phyloP scores from a whole-genome alignment of 805 yeast species.

The Soucietia sequanensis region DNA sequence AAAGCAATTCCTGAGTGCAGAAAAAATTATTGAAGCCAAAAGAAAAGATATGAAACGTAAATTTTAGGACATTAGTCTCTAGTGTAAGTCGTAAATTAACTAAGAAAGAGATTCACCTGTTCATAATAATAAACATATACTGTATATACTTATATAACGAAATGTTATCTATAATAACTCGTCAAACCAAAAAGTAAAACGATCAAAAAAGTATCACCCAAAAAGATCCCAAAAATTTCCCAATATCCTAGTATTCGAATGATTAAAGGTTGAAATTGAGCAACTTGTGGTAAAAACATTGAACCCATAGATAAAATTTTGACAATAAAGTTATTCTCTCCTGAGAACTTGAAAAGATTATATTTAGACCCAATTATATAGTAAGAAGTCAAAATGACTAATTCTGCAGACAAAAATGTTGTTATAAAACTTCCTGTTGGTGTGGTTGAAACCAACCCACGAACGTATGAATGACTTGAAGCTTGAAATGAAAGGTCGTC shows the following conservation, averaged over 20 bases:
- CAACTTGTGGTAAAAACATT: slow-evolving; percentile 33
- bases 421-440: slow-evolving; percentile 21
- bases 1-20: slow-evolving; percentile 33
- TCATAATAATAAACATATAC: not conserved
- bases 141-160: not conserved
- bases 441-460: slow-evolving; percentile 14
- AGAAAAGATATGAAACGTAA: slow-evolving; percentile 33
- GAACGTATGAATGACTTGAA: slow-evolving; percentile 23
- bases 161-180: slow-evolving; percentile 13
- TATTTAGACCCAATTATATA: slow-evolving; percentile 25
- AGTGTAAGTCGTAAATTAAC: too few species aligned
- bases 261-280: slow-evolving; percentile 26
- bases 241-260: slow-evolving; percentile 31
- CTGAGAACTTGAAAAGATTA: slow-evolving; percentile 20
- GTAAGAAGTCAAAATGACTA: slow-evolving; percentile 31
- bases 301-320: slow-evolving; percentile 31
- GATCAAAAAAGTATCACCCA: slow-evolving; percentile 36
- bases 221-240: slow-evolving; percentile 33
- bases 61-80: slow-evolving; percentile 1
- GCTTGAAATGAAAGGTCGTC: slow-evolving; percentile 21
- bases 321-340: slow-evolving; percentile 25
- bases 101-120: too few species aligned
- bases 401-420: slow-evolving; percentile 30
- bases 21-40: slow-evolving; percentile 39
- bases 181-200: slow-evolving; percentile 38